A percentile compares a stretch with the other conserved stretches of the same genome.
phyloP scores from a whole-genome alignment of 2,329 filamentous ascomycete species.

The Penicillium sp. region DNA sequence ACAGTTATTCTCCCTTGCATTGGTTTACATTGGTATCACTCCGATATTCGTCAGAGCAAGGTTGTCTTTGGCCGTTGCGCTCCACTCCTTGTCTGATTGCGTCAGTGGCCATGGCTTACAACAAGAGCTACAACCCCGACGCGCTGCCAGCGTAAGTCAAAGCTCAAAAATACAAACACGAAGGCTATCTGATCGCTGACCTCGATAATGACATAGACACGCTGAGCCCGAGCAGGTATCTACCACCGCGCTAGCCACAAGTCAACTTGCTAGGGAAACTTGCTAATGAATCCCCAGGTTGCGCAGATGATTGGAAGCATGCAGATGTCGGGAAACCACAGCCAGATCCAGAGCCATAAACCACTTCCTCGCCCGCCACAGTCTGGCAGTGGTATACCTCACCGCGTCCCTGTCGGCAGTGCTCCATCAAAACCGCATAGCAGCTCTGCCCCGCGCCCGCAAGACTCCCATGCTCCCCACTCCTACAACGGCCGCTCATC shows the following conservation, averaged over 20 bases:
- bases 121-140: constrained; percentile 87
- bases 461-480: constrained; percentile 14
- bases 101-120: constrained; percentile 73
- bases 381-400: constrained; percentile 21
- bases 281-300: constrained; percentile 30
- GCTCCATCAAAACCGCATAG: constrained; percentile 19
- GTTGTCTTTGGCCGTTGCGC: constrained; percentile 3
- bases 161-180: constrained; percentile 9
- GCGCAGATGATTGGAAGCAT: constrained; percentile 43
- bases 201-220: constrained; percentile 48
- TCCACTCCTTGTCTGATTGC: constrained; percentile 16
- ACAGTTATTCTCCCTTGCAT: neutral
- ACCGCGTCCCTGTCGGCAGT: constrained; percentile 25
- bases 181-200: constrained; percentile 13
- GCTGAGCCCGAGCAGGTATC: constrained; percentile 67
- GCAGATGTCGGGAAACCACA: constrained; percentile 24
- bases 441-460: constrained; percentile 15
- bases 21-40: neutral
- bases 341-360: constrained; percentile 26
- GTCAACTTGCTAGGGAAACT: constrained; percentile 6
- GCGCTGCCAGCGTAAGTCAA: constrained; percentile 76
- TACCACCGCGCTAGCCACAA: neutral
- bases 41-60: constrained; percentile 1
- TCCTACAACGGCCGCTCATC: constrained; percentile 20
- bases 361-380: constrained; percentile 25